These are phyloP conservation scores for Diaporthe eres DNA, from an alignment of 2,329 filamentous ascomycete genomes.

Conservation along the genomic window DNA sequence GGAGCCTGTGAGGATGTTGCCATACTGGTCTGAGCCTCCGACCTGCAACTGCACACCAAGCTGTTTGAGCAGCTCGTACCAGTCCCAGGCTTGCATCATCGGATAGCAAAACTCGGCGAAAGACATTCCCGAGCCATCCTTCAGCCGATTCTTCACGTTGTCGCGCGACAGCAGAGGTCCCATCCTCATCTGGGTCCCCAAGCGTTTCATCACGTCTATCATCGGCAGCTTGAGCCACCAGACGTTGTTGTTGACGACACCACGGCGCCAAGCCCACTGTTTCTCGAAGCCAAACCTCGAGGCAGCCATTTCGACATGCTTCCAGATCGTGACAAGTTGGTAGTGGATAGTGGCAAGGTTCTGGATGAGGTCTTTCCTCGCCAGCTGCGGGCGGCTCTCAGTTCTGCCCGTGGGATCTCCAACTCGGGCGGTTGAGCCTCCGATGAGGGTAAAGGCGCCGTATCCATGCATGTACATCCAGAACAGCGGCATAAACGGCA, in stretches of 20 bases:
- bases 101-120: slow-evolving; percentile 95
- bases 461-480: slow-evolving; percentile 87
- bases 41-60: slow-evolving; percentile 86
- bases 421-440: slow-evolving; percentile 82
- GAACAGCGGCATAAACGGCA: slow-evolving; percentile 87
- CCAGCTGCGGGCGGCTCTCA: slow-evolving; percentile 69
- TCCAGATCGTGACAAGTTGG: slow-evolving; percentile 81
- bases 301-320: slow-evolving; percentile 77
- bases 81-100: slow-evolving; percentile 95
- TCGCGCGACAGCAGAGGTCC: slow-evolving; percentile 91
- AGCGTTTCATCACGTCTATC: slow-evolving; percentile 79
- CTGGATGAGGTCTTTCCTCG: slow-evolving; percentile 66
- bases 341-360: slow-evolving; percentile 78
- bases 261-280: slow-evolving; percentile 76
- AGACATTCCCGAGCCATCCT: slow-evolving; percentile 92
- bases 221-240: slow-evolving; percentile 85
- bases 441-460: slow-evolving; percentile 76
- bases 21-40: slow-evolving; percentile 95
- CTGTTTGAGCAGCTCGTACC: slow-evolving; percentile 85
- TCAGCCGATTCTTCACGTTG: slow-evolving; percentile 83
- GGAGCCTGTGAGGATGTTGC: slow-evolving; percentile 93
- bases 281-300: slow-evolving; percentile 74
- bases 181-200: slow-evolving; percentile 82
- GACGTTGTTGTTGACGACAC: slow-evolving; percentile 83
- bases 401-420: slow-evolving; percentile 84